These are phyloP conservation scores for Colletotrichum sp. DNA, from an alignment of 2,329 filamentous ascomycete genomes.

Conservation along the genomic window DNA sequence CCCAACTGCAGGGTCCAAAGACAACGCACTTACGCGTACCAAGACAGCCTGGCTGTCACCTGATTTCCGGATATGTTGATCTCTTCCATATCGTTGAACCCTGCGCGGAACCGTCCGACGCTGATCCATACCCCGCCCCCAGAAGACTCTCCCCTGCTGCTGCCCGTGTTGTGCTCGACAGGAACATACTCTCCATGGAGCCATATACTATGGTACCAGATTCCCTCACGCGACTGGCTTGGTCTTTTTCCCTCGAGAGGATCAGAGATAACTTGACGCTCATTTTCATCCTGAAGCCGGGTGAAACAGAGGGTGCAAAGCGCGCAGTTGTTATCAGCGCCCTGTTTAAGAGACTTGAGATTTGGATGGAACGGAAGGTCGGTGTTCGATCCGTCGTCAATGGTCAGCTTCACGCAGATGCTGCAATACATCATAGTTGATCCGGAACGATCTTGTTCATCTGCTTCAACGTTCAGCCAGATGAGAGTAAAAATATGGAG, in stretches of 20 bases:
- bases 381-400: background rate
- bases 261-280: background rate
- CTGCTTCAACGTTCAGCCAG: background rate
- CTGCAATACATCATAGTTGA: background rate
- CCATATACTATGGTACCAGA: background rate
- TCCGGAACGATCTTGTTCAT: fast-evolving
- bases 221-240: background rate
- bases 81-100: background rate
- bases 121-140: background rate
- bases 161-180: background rate
- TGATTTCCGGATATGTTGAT: background rate
- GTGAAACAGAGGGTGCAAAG: background rate
- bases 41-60: background rate
- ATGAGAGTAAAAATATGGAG: background rate
- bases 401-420: background rate
- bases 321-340: background rate
- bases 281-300: background rate
- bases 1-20: no score
- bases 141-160: background rate
- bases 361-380: background rate
- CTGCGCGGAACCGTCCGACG: background rate
- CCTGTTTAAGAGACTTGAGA: background rate
- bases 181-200: background rate
- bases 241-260: background rate
- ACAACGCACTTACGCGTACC: background rate